These are phyloP conservation scores for Magnaporthiopsis rhizophila DNA, from an alignment of 2,329 filamentous ascomycete genomes.

Conservation along the genomic window DNA sequence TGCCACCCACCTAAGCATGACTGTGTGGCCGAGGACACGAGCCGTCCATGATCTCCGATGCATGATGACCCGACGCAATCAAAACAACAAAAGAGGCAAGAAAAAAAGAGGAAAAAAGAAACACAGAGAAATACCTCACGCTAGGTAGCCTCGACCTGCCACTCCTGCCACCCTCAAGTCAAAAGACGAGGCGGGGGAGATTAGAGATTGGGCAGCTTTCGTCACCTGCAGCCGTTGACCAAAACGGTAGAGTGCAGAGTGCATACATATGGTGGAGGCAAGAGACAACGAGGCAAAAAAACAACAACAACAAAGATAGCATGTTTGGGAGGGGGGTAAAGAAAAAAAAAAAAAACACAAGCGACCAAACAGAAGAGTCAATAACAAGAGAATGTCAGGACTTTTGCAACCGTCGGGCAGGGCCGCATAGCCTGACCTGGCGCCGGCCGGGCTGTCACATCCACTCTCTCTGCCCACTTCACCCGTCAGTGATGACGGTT, in stretches of 20 bases:
- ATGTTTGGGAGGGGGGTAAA: not conserved
- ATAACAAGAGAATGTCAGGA: not conserved
- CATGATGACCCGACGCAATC: not conserved
- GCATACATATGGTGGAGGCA: not conserved
- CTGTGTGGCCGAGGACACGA: too few species aligned
- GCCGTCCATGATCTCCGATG: not conserved
- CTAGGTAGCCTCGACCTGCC: not conserved
- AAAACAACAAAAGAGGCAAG: not conserved
- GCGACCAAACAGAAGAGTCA: not conserved
- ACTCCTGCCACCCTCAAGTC: not conserved
- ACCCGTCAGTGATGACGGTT: not conserved
- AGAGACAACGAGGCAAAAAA: not conserved
- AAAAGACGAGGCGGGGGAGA: not conserved
- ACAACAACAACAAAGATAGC: not conserved
- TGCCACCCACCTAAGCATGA: too few species aligned
- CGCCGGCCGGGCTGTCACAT: not conserved
- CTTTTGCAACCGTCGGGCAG: not conserved
- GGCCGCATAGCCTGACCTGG: not conserved
- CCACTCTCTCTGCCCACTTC: not conserved
- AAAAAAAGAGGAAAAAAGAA: not conserved
- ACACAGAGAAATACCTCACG: slow-evolving; percentile 3
- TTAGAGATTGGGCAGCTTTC: not conserved
- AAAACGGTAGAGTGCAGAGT: too few species aligned
- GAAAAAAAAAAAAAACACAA: not conserved
- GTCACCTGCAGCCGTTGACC: not conserved